Evolutionary conservation across 192 early-diverging fungal species (phyloP), one percentile per base, ranked within the genome.

Genomic region (Umbelopsis sp.): DNA sequence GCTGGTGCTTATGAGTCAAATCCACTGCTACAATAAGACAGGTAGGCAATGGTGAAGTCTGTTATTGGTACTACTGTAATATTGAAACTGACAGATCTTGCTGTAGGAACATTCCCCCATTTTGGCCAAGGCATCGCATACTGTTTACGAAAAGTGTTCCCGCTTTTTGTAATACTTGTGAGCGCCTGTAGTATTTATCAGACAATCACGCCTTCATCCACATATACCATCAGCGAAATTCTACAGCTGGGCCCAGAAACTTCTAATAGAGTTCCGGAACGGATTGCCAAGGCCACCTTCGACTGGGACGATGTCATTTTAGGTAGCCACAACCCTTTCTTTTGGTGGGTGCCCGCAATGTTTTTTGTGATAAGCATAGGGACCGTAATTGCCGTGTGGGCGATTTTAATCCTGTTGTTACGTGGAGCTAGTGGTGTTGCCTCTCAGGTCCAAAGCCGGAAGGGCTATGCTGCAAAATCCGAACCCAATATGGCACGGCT

Each of bases 311-410:
- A 84, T 53, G 77, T 78, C 5, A 49, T 84, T 18, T 55, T 84
- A 9, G 86, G 86, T 13, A 76, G 74, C 16, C 80, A 82, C 12
- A 83, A 84, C 67, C 65, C 74, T 8, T 84, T 86, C 66, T 86
- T 88, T 58, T 86, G 84, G 86, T 84, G 84, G 67, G 27, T 88
- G 18, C 77, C 79, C 0, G 69, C 80, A 0, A 21, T 83, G 2
- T 84, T 85, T 55, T 70, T 86, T 30, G 45, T 81, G 6, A 27
- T 88, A 27, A 77, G 81, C 11, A 46, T 85, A 16, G 86, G 86
- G 0, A 75, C 85, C 15, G 73, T 77, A 1, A 66, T 71, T 5
- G 41, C 78, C 16, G 71, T 80, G 12, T 85, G 81, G 80, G 41
- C 73, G 8, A 18, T 80, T 10, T 27, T 85, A 41, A 51, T 49